Base-by-base conservation (phyloP, 768 basidiomycete genomes). In the Kwoniella shandongensis region DNA sequence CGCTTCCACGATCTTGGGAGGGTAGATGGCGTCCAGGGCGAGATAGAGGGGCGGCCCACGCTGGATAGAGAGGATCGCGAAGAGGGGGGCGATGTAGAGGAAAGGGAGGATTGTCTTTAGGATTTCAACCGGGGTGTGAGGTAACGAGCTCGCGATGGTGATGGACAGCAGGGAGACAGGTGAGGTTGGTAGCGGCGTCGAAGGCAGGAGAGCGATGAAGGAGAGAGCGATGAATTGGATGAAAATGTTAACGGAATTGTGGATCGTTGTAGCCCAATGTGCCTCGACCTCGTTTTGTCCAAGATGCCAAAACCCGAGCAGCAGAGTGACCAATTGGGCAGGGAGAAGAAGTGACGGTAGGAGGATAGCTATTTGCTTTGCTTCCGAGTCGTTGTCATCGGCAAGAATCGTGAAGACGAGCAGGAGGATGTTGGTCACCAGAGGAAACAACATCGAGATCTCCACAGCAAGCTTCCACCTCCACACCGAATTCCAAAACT, bases 11-110 rank as follows among this genome's bases (percentile, higher is more conserved):
- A 72, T 65, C 36, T 67, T 67, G 3, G 61, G 81, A 0, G 87
- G 83, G 71, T 91, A 92, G 32, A 93, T 85, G 11, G 77, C 77
- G 54, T 85, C 81, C n/a, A 85, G 79, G 0, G 88, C 86, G 67
- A 84, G 89, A 69, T 89, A 83, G 4, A 93, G 78, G 8, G 80
- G 77, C 0, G 92, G 92, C 0, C 91, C 91, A 35, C 82, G 79
- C 2, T 87, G 87, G 1, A 85, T 86, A 5, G 77, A 79, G 15
- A 63, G 45, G 49, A 79, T 70, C 17, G 78, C 74, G n/a, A 86
- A 79, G 38, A 79, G 75, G 1, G 81, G 77, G 12, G 63, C 57
- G 30, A 73, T n/a, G 52, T 76, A 62, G n/a, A 69, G 51, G 13
- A 72, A 44, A 7, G 70, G 70, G 11, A 70, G 62, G 7, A 69